phyloP scores from a whole-genome alignment of 805 yeast species.

The Maudiozyma pseudohumilis region DNA sequence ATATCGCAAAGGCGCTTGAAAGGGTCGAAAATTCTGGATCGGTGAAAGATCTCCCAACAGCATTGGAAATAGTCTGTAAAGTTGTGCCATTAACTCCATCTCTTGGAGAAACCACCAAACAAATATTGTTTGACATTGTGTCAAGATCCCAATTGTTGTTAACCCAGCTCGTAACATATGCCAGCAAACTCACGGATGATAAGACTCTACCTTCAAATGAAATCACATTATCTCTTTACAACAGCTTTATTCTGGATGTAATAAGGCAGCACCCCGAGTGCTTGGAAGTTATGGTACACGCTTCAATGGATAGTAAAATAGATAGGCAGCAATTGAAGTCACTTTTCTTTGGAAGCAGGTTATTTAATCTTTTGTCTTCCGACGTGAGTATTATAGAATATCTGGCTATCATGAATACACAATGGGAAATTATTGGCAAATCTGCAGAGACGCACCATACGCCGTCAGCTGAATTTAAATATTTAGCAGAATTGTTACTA shows the following conservation, averaged over 20 bases:
- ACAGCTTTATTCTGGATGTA: no score
- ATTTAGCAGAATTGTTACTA: constrained; percentile 9
- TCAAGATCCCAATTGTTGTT: constrained; percentile 11
- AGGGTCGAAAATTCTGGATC: no score
- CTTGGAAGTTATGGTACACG: constrained; percentile 10
- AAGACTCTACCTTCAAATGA: no score
- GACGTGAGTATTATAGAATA: constrained; percentile 16
- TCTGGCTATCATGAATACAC: constrained; percentile 12
- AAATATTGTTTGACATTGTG: constrained; percentile 5
- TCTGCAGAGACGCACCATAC: no score
- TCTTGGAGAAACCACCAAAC: constrained; percentile 5
- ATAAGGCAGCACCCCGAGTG: constrained; percentile 5
- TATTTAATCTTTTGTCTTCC: constrained; percentile 19
- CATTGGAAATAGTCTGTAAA: constrained; percentile 10
- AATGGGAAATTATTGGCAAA: constrained; percentile 9
- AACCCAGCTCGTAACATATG: constrained; percentile 15
- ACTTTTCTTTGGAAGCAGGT: constrained; percentile 26
- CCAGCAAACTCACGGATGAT: neutral
- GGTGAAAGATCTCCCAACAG: constrained; percentile 6
- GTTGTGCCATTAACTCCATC: constrained; percentile 22
- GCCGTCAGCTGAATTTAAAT: neutral
- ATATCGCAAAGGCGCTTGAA: no score
- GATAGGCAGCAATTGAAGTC: constrained; percentile 11
- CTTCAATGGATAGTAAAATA: neutral
- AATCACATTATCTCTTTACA: no score